phyloP scores from a whole-genome alignment of 805 yeast species.

The Metschnikowia baotianmanensis region DNA sequence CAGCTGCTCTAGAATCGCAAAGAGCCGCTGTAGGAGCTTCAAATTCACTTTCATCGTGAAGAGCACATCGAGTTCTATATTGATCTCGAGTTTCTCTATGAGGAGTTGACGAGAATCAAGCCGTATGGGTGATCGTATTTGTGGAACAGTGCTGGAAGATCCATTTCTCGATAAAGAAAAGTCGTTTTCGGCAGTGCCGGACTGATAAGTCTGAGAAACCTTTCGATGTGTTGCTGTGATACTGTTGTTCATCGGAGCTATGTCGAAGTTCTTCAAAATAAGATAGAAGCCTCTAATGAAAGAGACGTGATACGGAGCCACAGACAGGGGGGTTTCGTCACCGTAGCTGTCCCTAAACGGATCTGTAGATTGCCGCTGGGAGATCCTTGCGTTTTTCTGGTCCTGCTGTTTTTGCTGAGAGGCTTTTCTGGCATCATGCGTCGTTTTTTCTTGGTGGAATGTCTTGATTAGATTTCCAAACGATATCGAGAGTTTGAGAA shows the following conservation, averaged over 20 bases:
- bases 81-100: slow-evolving; percentile 44
- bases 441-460: slow-evolving; percentile 34
- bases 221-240: background rate
- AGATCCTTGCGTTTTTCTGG: slow-evolving; percentile 7
- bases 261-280: slow-evolving; percentile 40
- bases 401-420: slow-evolving; percentile 8
- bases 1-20: slow-evolving; percentile 27
- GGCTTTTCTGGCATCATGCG: slow-evolving; percentile 23
- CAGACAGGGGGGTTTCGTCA: slow-evolving; percentile 4
- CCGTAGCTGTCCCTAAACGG: slow-evolving; percentile 16
- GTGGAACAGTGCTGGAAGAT: slow-evolving; percentile 2
- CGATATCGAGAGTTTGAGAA: slow-evolving; percentile 41
- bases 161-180: background rate
- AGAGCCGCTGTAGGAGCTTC: slow-evolving; percentile 28
- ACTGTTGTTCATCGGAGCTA: slow-evolving; percentile 24
- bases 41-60: slow-evolving; percentile 38
- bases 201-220: slow-evolving; percentile 1
- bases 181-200: slow-evolving; percentile 1
- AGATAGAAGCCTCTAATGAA: slow-evolving; percentile 33
- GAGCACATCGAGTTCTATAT: slow-evolving; percentile 37
- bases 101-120: slow-evolving; percentile 39
- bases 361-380: slow-evolving; percentile 8
- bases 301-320: slow-evolving; percentile 27
- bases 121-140: slow-evolving; percentile 37
- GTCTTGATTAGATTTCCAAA: slow-evolving; percentile 41